A percentile compares a stretch with the other conserved stretches of the same genome.
These are phyloP conservation scores for Dactylellina parvicollis DNA, from an alignment of 2,329 filamentous ascomycete species.

Conservation along the genomic window DNA sequence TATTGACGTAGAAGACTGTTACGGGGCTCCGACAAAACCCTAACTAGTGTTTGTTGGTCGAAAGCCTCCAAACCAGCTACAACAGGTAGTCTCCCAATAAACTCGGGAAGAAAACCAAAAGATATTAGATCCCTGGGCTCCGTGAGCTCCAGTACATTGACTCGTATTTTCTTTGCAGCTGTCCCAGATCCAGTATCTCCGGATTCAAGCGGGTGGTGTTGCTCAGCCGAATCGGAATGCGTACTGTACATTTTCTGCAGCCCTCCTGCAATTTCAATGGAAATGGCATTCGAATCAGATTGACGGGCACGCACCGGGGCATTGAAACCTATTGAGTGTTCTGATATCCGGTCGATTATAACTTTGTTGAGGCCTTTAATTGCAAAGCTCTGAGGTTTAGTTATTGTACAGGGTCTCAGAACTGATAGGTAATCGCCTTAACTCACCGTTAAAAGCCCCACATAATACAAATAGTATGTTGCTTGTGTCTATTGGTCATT, in stretches of 20 bases:
- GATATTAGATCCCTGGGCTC: constrained; percentile 58
- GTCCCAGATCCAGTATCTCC: neutral
- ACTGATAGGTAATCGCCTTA: neutral
- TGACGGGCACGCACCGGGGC: constrained; percentile 72
- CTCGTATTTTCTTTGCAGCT: constrained; percentile 27
- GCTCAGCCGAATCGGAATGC: neutral
- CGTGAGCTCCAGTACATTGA: constrained; percentile 56
- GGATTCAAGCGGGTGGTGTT: neutral
- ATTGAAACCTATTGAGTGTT: constrained; percentile 88
- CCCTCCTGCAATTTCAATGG: constrained; percentile 5
- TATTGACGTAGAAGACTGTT: constrained; percentile 91
- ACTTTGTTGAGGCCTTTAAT: constrained; percentile 74
- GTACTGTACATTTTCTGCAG: constrained; percentile 17
- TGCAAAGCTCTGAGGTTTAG: neutral
- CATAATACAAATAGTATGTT: constrained; percentile 98
- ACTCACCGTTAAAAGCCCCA: constrained; percentile 83
- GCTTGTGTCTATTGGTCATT: constrained; percentile 78
- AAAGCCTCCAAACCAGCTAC: constrained; percentile 85
- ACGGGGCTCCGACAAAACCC: constrained; percentile 90
- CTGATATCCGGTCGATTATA: constrained; percentile 85
- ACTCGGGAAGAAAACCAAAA: constrained; percentile 58
- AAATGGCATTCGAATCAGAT: constrained; percentile 14
- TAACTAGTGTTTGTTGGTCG: constrained; percentile 73
- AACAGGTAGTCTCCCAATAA: constrained; percentile 86
- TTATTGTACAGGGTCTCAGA: neutral